A percentile compares a stretch with the other conserved stretches of the same genome.
phyloP scores from a whole-genome alignment of 345 rosid genomes.

The Corymbia maculata region DNA sequence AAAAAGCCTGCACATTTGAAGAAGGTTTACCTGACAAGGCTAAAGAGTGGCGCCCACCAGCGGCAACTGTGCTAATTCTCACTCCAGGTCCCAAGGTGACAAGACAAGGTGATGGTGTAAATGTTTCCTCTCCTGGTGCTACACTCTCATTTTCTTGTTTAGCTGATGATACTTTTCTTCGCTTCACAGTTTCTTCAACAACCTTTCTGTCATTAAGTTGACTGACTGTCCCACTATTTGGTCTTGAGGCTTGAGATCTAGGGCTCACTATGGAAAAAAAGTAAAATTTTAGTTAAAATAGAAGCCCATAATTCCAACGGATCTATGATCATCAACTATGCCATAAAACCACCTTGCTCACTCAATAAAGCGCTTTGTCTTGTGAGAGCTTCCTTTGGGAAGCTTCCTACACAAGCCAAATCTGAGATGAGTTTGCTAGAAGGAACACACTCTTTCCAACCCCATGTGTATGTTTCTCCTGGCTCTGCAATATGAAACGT shows the following conservation, averaged over 20 bases:
- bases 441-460: constrained; percentile 94
- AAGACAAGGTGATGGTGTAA: constrained; percentile 35
- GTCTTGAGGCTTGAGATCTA: constrained; percentile 22
- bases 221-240: constrained; percentile 7
- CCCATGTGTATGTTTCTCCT: constrained; percentile 82
- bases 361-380: constrained; percentile 21
- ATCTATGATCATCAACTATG: neutral
- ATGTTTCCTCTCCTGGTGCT: constrained; percentile 43
- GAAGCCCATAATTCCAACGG: neutral
- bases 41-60: constrained; percentile 81
- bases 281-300: neutral
- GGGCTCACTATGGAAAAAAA: constrained; percentile 23
- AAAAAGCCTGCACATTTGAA: neutral
- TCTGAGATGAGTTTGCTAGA: constrained; percentile 23
- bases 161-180: constrained; percentile 39
- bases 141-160: constrained; percentile 43
- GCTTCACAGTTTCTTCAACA: constrained; percentile 52
- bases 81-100: constrained; percentile 62
- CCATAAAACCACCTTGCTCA: constrained; percentile 38
- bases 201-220: constrained; percentile 19
- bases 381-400: constrained; percentile 25
- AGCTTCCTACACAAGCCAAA: constrained; percentile 17
- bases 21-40: constrained; percentile 66
- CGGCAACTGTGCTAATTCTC: constrained; percentile 57
- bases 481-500: constrained; percentile 23